Evolutionary conservation across 2,329 filamentous ascomycete species (phyloP).

Genomic region (Truncatella angustata): DNA sequence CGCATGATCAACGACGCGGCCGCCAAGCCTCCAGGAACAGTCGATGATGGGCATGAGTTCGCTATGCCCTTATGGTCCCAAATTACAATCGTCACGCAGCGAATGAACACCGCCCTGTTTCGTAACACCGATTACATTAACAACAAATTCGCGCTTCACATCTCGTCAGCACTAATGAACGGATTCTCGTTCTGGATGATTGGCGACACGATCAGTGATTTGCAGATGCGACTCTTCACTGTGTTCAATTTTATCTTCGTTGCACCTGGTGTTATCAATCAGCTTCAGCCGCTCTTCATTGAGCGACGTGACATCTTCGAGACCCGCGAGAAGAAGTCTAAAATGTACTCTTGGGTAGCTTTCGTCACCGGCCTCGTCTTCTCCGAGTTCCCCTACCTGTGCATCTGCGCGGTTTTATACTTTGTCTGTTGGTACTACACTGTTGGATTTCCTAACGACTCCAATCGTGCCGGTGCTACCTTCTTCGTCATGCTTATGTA

Average conservation of each 20-base stretch:
- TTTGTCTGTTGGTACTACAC: conserved; percentile 59
- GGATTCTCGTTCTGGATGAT: conserved; percentile 63
- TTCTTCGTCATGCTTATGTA: conserved; percentile 58
- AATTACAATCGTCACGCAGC: conserved; percentile 60
- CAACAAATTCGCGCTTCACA: conserved; percentile 59
- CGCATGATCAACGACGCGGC: conserved; percentile 2
- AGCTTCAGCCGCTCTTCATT: conserved; percentile 59
- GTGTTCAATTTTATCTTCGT: conserved; percentile 65
- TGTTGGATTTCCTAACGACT: conserved; percentile 45
- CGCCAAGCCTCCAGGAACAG: conserved; percentile 6
- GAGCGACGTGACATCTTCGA: conserved; percentile 57
- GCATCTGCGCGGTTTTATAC: conserved; percentile 45
- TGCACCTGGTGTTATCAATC: conserved; percentile 55
- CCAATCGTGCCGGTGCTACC: conserved; percentile 46
- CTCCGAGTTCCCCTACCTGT: conserved; percentile 45
- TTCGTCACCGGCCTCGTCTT: conserved; percentile 54
- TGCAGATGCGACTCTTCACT: conserved; percentile 57
- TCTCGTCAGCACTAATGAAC: conserved; percentile 55
- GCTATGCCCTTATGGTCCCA: conserved; percentile 54
- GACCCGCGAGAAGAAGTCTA: conserved; percentile 57
- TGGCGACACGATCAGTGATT: conserved; percentile 45
- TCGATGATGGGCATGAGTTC: conserved; percentile 9
- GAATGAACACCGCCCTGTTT: conserved; percentile 61
- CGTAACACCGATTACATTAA: conserved; percentile 66
- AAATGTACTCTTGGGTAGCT: conserved; percentile 59